Percentiles rank a stretch among this genome's conserved stretches.
Conservation (phyloP, 2,329 filamentous ascomycete species). For the Gaeumannomyces tritici region DNA sequence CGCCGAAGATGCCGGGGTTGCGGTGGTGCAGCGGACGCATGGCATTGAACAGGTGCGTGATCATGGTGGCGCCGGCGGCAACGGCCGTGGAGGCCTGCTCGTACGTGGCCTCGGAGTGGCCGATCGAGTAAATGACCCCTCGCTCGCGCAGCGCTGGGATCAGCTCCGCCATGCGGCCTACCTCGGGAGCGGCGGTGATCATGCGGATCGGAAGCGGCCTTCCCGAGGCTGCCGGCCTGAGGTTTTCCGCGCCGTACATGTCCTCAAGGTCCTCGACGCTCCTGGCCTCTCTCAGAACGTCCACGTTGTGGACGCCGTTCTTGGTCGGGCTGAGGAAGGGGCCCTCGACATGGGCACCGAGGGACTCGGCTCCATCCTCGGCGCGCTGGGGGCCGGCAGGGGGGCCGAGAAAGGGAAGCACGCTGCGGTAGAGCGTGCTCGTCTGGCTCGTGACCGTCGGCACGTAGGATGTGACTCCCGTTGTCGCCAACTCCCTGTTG, state of each 20-base stretch:
- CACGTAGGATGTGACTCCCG: slow-evolving; percentile 80
- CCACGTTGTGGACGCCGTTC: slow-evolving; percentile 75
- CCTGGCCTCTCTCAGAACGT: slow-evolving; percentile 57
- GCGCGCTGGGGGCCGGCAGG: slow-evolving; percentile 51
- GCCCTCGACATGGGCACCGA: slow-evolving; percentile 86
- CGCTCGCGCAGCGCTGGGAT: slow-evolving; percentile 57
- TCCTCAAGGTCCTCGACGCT: slow-evolving; percentile 55
- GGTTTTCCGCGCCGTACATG: slow-evolving; percentile 65
- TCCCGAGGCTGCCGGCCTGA: slow-evolving; percentile 30
- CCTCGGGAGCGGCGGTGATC: slow-evolving; percentile 81
- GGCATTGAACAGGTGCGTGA: slow-evolving; percentile 90
- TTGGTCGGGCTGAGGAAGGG: slow-evolving; percentile 77
- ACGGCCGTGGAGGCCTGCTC: slow-evolving; percentile 68
- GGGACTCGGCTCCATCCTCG: slow-evolving; percentile 68
- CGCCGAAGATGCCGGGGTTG: slow-evolving; percentile 82
- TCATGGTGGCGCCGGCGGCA: slow-evolving; percentile 71
- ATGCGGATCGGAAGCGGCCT: slow-evolving; percentile 52
- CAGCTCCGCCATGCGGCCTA: slow-evolving; percentile 56
- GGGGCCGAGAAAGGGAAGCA: slow-evolving; percentile 68
- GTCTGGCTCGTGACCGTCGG: slow-evolving; percentile 77
- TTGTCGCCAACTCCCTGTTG: slow-evolving; percentile 62
- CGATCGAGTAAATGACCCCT: slow-evolving; percentile 70
- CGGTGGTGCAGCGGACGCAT: slow-evolving; percentile 88
- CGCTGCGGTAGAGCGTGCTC: slow-evolving; percentile 73
- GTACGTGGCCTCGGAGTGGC: slow-evolving; percentile 81